These are phyloP conservation scores for Talaromyces amestolkiae DNA, from an alignment of 2,329 filamentous ascomycete genomes.

Conservation along the genomic window DNA sequence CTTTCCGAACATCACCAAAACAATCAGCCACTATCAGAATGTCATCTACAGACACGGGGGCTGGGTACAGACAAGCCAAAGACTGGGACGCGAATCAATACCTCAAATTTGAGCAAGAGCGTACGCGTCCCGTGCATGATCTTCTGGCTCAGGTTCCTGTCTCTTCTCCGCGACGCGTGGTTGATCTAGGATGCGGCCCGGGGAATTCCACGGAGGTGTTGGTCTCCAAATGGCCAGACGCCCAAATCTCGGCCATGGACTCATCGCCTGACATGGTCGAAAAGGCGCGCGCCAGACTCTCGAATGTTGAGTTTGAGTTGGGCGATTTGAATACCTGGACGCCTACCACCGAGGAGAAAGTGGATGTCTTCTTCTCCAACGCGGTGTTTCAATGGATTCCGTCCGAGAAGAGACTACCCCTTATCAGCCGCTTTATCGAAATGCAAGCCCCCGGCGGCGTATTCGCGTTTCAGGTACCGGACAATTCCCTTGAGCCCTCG, in stretches of 20 bases:
- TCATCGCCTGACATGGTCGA: conserved; percentile 56
- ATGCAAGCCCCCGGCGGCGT: conserved; percentile 46
- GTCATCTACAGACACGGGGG: conserved; percentile 4
- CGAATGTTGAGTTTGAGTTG: conserved; percentile 46
- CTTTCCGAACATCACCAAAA: conserved; percentile 1
- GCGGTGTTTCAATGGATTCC: conserved; percentile 61
- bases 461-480: conserved; percentile 55
- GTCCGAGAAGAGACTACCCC: conserved; percentile 33
- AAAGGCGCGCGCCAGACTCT: conserved; percentile 45
- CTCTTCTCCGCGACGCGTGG: conserved; percentile 43
- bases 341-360: conserved; percentile 22
- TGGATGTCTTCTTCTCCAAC: conserved; percentile 55
- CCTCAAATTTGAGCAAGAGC: conserved; percentile 54
- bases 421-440: conserved; percentile 48
- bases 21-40: background rate
- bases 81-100: conserved; percentile 60
- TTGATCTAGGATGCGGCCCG: conserved; percentile 61
- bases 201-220: conserved; percentile 58
- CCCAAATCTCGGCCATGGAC: conserved; percentile 53
- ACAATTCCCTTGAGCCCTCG: conserved; percentile 52
- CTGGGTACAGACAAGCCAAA: conserved; percentile 15
- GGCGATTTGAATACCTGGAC: conserved; percentile 48
- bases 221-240: conserved; percentile 47
- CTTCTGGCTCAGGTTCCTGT: conserved; percentile 51
- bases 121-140: conserved; percentile 55